Evolutionary conservation across 495 filamentous ascomycete species (phyloP).

Genomic region (Podospora fimiseda): DNA sequence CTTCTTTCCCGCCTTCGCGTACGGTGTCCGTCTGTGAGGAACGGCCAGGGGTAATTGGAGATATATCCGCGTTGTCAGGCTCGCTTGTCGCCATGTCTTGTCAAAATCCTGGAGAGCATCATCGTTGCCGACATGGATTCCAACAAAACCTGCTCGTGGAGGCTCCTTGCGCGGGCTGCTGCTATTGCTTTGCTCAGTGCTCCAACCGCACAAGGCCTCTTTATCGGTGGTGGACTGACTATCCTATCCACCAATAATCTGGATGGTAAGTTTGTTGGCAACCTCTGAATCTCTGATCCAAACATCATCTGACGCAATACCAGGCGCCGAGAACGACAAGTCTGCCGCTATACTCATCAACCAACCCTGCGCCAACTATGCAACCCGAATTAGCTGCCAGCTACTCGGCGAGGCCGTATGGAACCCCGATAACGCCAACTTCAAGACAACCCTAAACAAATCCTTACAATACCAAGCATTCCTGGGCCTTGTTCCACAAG

Average conservation of each 20-base stretch:
- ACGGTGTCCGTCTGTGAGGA: background rate
- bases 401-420: conserved; percentile 25
- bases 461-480: conserved; percentile 29
- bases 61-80: no score
- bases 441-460: conserved; percentile 23
- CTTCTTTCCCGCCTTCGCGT: background rate
- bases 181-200: no score
- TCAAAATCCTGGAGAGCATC: no score
- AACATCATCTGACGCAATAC: background rate
- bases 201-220: background rate
- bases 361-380: conserved; percentile 16
- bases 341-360: conserved; percentile 24
- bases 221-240: conserved; percentile 23
- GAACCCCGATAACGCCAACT: conserved; percentile 24
- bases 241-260: conserved; percentile 26
- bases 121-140: no score
- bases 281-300: background rate
- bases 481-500: conserved; percentile 12
- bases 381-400: conserved; percentile 18
- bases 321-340: conserved; percentile 21
- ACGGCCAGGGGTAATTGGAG: no score
- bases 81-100: background rate
- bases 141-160: background rate
- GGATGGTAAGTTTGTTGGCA: conserved; percentile 20
- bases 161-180: background rate